These are phyloP conservation scores for Entomortierella parvispora DNA, from an alignment of 192 early-diverging fungal genomes.

Conservation along the genomic window DNA sequence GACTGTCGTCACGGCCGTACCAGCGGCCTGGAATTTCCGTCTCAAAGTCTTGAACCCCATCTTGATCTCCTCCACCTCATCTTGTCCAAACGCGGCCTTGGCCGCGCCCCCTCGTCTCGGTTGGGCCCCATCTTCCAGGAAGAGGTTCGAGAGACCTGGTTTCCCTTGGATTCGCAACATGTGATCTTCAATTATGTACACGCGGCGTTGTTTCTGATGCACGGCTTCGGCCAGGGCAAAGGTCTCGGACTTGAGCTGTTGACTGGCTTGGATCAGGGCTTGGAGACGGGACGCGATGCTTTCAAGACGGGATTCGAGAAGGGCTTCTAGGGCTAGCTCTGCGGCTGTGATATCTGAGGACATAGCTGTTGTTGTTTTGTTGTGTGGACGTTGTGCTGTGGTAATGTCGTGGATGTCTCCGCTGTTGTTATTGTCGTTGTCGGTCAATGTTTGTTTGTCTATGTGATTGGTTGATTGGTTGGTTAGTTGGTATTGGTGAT, in stretches of 20 bases:
- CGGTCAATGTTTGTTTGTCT: background rate
- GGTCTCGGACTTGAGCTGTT: constrained; percentile 20
- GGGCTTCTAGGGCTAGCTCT: constrained; percentile 38
- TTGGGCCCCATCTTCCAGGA: constrained; percentile 21
- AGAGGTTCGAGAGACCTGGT: constrained; percentile 31
- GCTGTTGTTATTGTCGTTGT: background rate
- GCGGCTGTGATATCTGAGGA: constrained; percentile 25
- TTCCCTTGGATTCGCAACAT: constrained; percentile 45
- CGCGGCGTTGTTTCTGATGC: constrained; percentile 24
- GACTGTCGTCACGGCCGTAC: constrained; percentile 24
- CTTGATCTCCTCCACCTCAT: constrained; percentile 44
- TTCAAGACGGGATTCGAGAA: constrained; percentile 47
- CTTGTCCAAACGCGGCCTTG: background rate
- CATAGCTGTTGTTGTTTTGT: background rate
- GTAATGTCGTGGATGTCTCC: background rate
- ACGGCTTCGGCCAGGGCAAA: constrained; percentile 2
- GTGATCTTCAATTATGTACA: constrained; percentile 34
- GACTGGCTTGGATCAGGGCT: constrained; percentile 4
- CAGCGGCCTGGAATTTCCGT: constrained; percentile 45
- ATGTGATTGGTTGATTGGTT: background rate
- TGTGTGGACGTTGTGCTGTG: background rate
- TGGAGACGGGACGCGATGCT: constrained; percentile 19
- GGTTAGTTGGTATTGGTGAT: no score
- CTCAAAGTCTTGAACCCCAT: constrained; percentile 52
- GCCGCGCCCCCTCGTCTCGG: constrained; percentile 5